Evolutionary conservation across 164 flowering plant genomes (phyloP).

Genomic region (Berberis vulgaris): DNA sequence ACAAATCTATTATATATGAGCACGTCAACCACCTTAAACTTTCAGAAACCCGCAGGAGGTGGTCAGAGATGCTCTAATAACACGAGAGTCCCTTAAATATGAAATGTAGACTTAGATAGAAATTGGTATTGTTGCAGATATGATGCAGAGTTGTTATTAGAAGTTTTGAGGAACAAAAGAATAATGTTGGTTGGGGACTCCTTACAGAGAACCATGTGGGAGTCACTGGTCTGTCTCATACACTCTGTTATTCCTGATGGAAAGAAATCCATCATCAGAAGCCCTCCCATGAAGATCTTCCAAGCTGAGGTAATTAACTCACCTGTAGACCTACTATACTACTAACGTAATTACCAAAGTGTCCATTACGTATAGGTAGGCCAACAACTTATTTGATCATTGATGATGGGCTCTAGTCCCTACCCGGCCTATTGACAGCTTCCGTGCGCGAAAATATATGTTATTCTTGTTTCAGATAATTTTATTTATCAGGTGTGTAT

Average conservation of each 20-base stretch:
- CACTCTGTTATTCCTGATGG: slow-evolving; percentile 62
- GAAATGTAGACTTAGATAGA: background rate
- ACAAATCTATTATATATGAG: background rate
- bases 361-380: too few relatives aligned
- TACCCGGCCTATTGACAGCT: too few relatives aligned
- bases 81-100: too few relatives aligned
- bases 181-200: slow-evolving; percentile 85
- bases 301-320: slow-evolving; percentile 45
- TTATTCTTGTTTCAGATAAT: background rate
- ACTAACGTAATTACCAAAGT: too few relatives aligned
- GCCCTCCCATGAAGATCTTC: slow-evolving; percentile 75
- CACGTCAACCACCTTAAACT: background rate
- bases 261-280: slow-evolving; percentile 48
- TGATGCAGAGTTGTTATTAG: slow-evolving; percentile 53
- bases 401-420: too few relatives aligned
- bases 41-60: too few relatives aligned
- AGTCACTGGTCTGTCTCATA: slow-evolving; percentile 70
- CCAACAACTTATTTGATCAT: too few relatives aligned
- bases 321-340: too few relatives aligned
- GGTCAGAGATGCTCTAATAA: too few relatives aligned
- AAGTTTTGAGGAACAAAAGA: slow-evolving; percentile 54
- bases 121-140: slow-evolving; percentile 32
- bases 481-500: background rate
- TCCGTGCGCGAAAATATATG: too few relatives aligned
- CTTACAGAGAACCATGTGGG: slow-evolving; percentile 68